These are phyloP conservation scores for Gaertneriomyces sp. DNA, from an alignment of 192 early-diverging fungal genomes.

Conservation along the genomic window DNA sequence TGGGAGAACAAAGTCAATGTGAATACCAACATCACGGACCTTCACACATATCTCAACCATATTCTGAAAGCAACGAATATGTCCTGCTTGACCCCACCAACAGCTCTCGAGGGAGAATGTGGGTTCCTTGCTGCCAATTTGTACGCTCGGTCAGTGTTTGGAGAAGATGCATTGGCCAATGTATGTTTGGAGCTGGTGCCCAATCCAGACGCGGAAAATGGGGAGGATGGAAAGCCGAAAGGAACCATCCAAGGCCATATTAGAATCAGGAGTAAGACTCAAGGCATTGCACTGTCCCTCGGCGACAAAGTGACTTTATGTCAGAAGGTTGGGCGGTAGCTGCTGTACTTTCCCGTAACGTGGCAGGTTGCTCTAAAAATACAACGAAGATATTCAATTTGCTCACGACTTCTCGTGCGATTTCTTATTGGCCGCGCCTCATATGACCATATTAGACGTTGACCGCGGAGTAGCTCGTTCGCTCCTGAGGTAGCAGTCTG, in stretches of 20 bases:
- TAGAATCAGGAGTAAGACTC: constrained; percentile 95
- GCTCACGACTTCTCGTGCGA: too few relatives aligned
- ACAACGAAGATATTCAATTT: too few relatives aligned
- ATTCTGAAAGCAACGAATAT: constrained; percentile 97
- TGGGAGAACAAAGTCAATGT: constrained; percentile 99
- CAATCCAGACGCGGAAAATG: constrained; percentile 78
- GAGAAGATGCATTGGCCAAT: constrained; percentile 98
- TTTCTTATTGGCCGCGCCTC: too few relatives aligned
- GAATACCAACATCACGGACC: constrained; percentile 87
- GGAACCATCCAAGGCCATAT: constrained; percentile 90
- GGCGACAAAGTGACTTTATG: constrained; percentile 56
- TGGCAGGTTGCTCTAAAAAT: too few relatives aligned
- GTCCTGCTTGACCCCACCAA: constrained; percentile 94
- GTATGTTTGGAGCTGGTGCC: constrained; percentile 80
- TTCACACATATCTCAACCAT: constrained; percentile 83
- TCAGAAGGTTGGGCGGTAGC: constrained; percentile 4
- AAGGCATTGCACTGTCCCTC: constrained; percentile 93
- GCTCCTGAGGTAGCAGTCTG: too few relatives aligned
- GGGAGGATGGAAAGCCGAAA: constrained; percentile 37
- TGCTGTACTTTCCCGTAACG: too few relatives aligned
- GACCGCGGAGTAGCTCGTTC: too few relatives aligned
- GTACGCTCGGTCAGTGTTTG: constrained; percentile 94
- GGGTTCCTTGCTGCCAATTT: constrained; percentile 97
- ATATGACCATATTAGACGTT: too few relatives aligned
- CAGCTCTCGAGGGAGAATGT: constrained; percentile 88